A percentile compares a stretch with the other conserved stretches of the same genome.
phyloP scores from a whole-genome alignment of 2,329 filamentous ascomycete species.

The Aspergillus sergii region DNA sequence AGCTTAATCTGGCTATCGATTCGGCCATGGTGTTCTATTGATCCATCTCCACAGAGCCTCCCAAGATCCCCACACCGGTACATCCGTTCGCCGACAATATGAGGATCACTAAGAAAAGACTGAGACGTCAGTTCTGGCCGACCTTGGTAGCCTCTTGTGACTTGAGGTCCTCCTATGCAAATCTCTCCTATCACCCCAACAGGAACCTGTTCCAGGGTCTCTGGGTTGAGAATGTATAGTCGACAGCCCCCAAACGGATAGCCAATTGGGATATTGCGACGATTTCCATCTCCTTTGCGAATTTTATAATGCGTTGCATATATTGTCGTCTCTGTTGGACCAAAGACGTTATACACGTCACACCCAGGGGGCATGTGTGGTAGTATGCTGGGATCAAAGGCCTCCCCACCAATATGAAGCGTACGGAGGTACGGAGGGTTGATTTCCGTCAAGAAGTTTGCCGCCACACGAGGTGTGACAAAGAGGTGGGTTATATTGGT shows the following conservation, averaged over 20 bases:
- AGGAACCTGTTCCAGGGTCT: neutral
- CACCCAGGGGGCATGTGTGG: neutral
- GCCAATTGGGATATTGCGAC: neutral
- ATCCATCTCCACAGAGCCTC: no score
- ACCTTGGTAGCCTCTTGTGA: neutral
- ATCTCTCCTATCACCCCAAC: neutral
- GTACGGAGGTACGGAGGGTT: neutral
- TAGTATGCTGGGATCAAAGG: neutral
- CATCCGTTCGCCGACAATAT: no score
- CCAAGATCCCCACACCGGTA: neutral
- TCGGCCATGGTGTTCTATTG: no score
- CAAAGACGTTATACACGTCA: neutral
- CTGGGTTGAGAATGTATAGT: neutral
- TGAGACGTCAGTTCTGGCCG: neutral
- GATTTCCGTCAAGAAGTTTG: neutral
- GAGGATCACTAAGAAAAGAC: neutral
- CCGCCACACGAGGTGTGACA: neutral
- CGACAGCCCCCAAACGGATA: neutral
- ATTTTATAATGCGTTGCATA: neutral
- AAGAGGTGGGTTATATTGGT: neutral
- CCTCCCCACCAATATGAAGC: neutral
- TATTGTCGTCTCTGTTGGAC: neutral
- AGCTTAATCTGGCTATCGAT: no score
- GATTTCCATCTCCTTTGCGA: neutral
- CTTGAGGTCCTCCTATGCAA: neutral